Evolutionary conservation across 2,329 filamentous ascomycete species (phyloP).

Genomic region (Tolypocladium paradoxum): DNA sequence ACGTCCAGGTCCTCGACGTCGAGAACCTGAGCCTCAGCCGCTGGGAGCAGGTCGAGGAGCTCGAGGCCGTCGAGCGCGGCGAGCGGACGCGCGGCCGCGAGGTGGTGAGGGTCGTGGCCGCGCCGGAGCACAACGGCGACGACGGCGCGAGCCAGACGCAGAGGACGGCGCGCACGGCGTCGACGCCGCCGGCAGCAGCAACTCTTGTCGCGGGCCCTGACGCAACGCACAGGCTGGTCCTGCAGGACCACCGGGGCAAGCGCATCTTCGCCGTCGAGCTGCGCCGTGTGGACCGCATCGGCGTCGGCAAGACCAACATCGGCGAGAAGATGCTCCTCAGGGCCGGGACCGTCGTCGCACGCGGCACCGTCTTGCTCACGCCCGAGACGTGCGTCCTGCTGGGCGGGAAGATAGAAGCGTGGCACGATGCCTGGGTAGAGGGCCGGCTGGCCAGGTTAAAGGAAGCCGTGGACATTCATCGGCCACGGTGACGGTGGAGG

Average conservation of each 20-base stretch:
- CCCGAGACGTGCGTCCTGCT: conserved; percentile 57
- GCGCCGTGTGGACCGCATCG: conserved; percentile 51
- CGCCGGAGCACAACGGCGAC: conserved; percentile 35
- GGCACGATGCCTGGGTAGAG: conserved; percentile 69
- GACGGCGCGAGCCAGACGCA: conserved; percentile 18
- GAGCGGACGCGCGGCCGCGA: conserved; percentile 68
- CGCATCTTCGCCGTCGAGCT: conserved; percentile 67
- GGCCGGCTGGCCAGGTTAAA: conserved; percentile 60
- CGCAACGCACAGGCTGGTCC: conserved; percentile 65
- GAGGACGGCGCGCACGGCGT: conserved; percentile 5
- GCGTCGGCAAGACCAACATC: conserved; percentile 54
- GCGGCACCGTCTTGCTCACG: conserved; percentile 71
- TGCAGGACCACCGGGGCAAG: conserved; percentile 69
- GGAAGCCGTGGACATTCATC: conserved; percentile 37
- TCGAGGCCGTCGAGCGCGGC: conserved; percentile 62
- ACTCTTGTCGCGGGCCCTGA: conserved; percentile 19
- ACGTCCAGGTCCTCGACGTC: conserved; percentile 76
- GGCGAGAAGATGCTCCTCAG: conserved; percentile 73
- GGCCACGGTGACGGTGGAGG: not conserved
- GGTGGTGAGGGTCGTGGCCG: conserved; percentile 57
- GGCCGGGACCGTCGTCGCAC: conserved; percentile 52
- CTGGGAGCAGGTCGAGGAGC: conserved; percentile 79
- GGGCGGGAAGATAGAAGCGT: conserved; percentile 77
- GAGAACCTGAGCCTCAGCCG: conserved; percentile 71
- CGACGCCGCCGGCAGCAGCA: conserved; percentile 1